phyloP scores from a whole-genome alignment of 2,329 filamentous ascomycete genomes.

The Fusarium nurragi region DNA sequence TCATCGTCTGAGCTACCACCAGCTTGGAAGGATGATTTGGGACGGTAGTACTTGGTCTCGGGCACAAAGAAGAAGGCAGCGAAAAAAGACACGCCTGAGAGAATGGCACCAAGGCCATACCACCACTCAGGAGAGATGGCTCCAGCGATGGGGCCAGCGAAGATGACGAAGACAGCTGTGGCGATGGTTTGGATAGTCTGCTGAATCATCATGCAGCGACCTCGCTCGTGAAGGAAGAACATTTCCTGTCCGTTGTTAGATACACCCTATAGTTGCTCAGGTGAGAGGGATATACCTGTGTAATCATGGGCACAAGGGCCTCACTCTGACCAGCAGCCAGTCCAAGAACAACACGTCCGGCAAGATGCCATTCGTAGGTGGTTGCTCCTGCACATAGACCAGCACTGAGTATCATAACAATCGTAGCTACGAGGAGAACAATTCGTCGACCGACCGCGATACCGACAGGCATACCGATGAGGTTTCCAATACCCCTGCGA shows the following conservation, averaged over 20 bases:
- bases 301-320: slow-evolving; percentile 22
- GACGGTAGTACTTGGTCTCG: slow-evolving; percentile 14
- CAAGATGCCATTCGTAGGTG: slow-evolving; percentile 39
- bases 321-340: slow-evolving; percentile 37
- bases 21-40: slow-evolving; percentile 10
- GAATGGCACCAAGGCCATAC: slow-evolving; percentile 15
- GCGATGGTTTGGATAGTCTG: slow-evolving; percentile 35
- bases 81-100: slow-evolving; percentile 4
- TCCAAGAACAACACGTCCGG: slow-evolving; percentile 24
- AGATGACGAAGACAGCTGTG: slow-evolving; percentile 21
- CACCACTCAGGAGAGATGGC: slow-evolving; percentile 17
- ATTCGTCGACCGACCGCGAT: slow-evolving; percentile 37
- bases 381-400: slow-evolving; percentile 29
- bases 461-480: slow-evolving; percentile 37
- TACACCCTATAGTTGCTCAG: accelerated
- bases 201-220: slow-evolving; percentile 35
- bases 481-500: slow-evolving; percentile 32
- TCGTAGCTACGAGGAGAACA: slow-evolving; percentile 34
- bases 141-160: slow-evolving; percentile 12
- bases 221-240: slow-evolving; percentile 36
- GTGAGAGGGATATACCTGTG: not conserved
- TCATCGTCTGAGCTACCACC: slow-evolving; percentile 9
- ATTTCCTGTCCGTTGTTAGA: slow-evolving; percentile 24
- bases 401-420: slow-evolving; percentile 35
- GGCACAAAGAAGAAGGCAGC: slow-evolving; percentile 18